A percentile compares a stretch with the other conserved stretches of the same genome.
Evolutionary conservation across 257 asterid genomes (phyloP).

Genomic region (Apocynum venetum): DNA sequence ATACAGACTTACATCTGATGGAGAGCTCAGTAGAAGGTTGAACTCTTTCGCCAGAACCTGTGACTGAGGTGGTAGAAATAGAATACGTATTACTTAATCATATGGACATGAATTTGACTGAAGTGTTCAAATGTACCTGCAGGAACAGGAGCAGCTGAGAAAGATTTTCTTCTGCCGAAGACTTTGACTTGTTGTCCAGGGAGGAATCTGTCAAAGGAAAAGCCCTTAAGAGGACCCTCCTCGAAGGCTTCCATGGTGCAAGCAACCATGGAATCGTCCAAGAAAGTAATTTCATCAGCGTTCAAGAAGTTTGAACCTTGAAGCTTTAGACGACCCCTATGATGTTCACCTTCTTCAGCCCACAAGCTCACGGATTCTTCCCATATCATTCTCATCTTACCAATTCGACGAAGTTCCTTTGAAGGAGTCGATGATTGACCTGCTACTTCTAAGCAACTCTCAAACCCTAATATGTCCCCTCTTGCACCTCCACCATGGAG

Average conservation of each 20-base stretch:
- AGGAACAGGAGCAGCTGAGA: slow-evolving; percentile 20
- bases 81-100: no score
- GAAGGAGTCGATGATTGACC: slow-evolving; percentile 21
- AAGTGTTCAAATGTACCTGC: slow-evolving; percentile 18
- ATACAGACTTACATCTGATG: slow-evolving; percentile 31
- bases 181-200: slow-evolving; percentile 48
- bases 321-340: slow-evolving; percentile 37
- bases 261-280: slow-evolving; percentile 47
- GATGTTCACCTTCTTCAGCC: slow-evolving; percentile 47
- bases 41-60: slow-evolving; percentile 33
- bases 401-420: slow-evolving; percentile 36
- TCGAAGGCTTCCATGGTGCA: slow-evolving; percentile 41
- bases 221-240: slow-evolving; percentile 47
- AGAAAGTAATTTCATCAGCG: slow-evolving; percentile 42
- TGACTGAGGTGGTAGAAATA: neutral
- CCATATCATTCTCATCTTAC: slow-evolving; percentile 46
- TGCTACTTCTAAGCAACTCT: slow-evolving; percentile 15
- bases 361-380: slow-evolving; percentile 46
- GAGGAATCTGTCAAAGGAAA: slow-evolving; percentile 45
- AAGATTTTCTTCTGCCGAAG: slow-evolving; percentile 42
- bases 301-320: slow-evolving; percentile 35
- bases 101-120: slow-evolving; percentile 4
- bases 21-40: slow-evolving; percentile 32
- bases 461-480: slow-evolving; percentile 31
- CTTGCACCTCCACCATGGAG: slow-evolving; percentile 30